Evolutionary conservation across 225 moss, liverwort and hornwort species (phyloP).

Genomic region (Sphagnum contortum): DNA sequence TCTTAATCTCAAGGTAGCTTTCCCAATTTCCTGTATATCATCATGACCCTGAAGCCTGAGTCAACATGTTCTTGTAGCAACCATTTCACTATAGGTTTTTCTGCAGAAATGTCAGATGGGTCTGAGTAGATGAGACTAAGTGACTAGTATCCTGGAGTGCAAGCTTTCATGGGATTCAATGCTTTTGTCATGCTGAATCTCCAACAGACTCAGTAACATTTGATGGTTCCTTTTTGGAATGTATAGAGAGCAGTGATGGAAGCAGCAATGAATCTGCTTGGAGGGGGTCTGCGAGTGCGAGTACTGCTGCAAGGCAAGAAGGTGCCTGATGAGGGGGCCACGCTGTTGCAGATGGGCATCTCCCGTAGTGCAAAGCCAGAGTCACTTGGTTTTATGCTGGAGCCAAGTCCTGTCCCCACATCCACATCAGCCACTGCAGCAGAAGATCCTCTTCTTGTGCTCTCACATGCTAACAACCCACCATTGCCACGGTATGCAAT

Average conservation of each 20-base stretch:
- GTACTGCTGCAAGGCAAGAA: slow-evolving; percentile 51
- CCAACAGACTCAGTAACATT: no score
- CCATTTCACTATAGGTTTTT: no score
- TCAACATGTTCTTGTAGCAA: no score
- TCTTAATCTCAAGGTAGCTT: no score
- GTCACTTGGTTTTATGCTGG: slow-evolving; percentile 50
- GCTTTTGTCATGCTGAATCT: no score
- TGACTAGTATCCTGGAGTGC: no score
- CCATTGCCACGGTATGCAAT: slow-evolving; percentile 34
- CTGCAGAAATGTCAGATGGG: no score
- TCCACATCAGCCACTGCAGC: slow-evolving; percentile 33
- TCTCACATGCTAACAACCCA: slow-evolving; percentile 47
- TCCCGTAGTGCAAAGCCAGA: slow-evolving; percentile 40
- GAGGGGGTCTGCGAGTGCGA: slow-evolving; percentile 45
- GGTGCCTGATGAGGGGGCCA: slow-evolving; percentile 46
- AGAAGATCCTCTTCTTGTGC: slow-evolving; percentile 50
- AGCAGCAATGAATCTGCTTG: slow-evolving; percentile 52
- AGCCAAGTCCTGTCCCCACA: slow-evolving; percentile 39
- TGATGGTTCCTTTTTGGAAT: no score
- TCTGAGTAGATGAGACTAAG: no score
- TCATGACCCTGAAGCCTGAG: no score
- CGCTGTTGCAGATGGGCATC: slow-evolving; percentile 44
- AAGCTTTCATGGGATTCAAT: no score
- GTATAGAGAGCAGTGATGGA: slow-evolving; percentile 52
- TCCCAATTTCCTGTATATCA: no score